Base-by-base conservation (phyloP, 2,329 filamentous ascomycete species). In the Ophiostoma australiae region DNA sequence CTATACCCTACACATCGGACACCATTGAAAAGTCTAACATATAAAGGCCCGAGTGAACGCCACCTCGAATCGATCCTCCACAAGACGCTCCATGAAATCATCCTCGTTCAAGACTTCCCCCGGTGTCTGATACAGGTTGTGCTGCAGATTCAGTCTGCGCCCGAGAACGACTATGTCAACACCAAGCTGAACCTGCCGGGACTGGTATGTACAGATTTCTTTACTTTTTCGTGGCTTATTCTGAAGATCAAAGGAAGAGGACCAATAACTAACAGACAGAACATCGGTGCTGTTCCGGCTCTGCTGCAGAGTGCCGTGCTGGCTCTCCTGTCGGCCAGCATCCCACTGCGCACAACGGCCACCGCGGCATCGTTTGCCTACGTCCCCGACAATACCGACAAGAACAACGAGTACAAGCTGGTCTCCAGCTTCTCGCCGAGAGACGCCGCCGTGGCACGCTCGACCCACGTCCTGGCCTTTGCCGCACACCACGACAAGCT, bases 391-490 rank as follows among this genome's bases (percentile, higher is more conserved):
- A 76, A 82, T 73, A 77, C 80, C 71, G 77, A 79, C 39, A 77
- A 77, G 39, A 8, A 13, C 80, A 79, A 68, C 23, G 13, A 63
- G 13, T 63, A 5, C 52, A 78, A 80, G 67, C 80, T 89, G 41
- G 78, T 88, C 39, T 79, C 82, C 37, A 85, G 90, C 70, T 93
- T 93, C 7, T 87, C 86, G 4, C 83, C 87, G 6, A 82, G 86
- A 31, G 84, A 91, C 72, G 83, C 89, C 66, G 83, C 87, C 74
- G 80, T 82, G 66, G 89, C 91, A 13, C 84, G 82, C 70, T 96
- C 93, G 5, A 81, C 92, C 31, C 94, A 97, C 78, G 92, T 91
- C n/a, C 84, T 97, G 72, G 90, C 89, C 6, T 97, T 95, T 78
- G 90, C 90, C n/a, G 89, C 89, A 1, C 83, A 88, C 69, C 87